These are phyloP conservation scores for Pulveroboletus sp. DNA, from an alignment of 768 basidiomycete species.

Conservation along the genomic window DNA sequence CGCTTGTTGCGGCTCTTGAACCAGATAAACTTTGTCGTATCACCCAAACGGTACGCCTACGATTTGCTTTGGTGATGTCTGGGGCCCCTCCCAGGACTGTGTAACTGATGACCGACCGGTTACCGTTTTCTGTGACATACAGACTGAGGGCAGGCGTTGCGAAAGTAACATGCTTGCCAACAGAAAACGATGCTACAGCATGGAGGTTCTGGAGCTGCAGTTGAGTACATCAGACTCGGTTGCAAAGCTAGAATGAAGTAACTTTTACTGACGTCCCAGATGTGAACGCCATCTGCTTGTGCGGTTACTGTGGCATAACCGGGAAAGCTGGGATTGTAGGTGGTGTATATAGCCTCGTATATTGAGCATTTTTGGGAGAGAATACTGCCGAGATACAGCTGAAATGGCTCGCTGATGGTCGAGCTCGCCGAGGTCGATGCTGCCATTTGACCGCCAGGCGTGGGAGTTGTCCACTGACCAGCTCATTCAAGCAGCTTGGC, in stretches of 20 bases:
- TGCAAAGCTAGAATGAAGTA: neutral
- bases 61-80: slow-evolving; percentile 37
- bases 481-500: neutral
- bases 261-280: slow-evolving; percentile 56
- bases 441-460: slow-evolving; percentile 4
- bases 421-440: slow-evolving; percentile 15
- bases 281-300: slow-evolving; percentile 71
- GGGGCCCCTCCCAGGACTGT: slow-evolving; percentile 47
- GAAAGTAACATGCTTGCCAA: slow-evolving; percentile 62
- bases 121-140: slow-evolving; percentile 29
- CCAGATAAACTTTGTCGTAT: slow-evolving; percentile 55
- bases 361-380: slow-evolving; percentile 3
- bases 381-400: slow-evolving; percentile 24
- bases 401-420: slow-evolving; percentile 29
- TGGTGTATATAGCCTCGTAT: slow-evolving; percentile 16
- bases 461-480: slow-evolving; percentile 20
- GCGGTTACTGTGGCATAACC: slow-evolving; percentile 63
- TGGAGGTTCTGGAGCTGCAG: slow-evolving; percentile 60
- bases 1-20: slow-evolving; percentile 15
- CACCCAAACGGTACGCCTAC: slow-evolving; percentile 52
- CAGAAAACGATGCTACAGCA: slow-evolving; percentile 61
- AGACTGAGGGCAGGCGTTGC: slow-evolving; percentile 52
- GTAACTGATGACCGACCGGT: slow-evolving; percentile 47
- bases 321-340: slow-evolving; percentile 31
- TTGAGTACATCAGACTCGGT: slow-evolving; percentile 7